Evolutionary conservation across 1,284 basidiomycete genomes (phyloP), one percentile per base, ranked within the genome.

Genomic region (Pseudozyma sp.): DNA sequence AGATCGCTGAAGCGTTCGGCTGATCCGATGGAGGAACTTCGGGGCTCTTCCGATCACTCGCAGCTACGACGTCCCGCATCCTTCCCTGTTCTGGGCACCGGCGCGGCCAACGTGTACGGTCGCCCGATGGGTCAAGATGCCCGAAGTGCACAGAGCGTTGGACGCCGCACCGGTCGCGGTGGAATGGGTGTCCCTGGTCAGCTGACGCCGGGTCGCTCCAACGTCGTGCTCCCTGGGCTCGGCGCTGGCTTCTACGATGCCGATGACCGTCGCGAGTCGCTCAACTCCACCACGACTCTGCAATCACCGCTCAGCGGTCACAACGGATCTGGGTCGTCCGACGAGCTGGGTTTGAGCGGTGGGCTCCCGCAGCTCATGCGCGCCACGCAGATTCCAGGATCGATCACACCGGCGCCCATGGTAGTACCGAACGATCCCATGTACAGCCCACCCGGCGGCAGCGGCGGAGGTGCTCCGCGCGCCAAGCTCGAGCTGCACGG

Each of bases 401-500:
- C 57, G 9, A 49, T 68, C 19, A 17, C 65, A 2, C 65, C 71
- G 13, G 48, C 57, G 14, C 67, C 66, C 1, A 37, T 48, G 0
- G 62, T 69, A 54, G 48, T 39, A 7, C 48, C 64, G 8, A 53
- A 57, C n/a, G 71, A 75, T 29, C 63, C 71, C 10, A 67, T 63
- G 62, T 75, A 69, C 63, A 75, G 71, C 60, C 71, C 71, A 5
- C 71, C 71, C 8, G 63, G 54, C 19, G 68, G 51, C 17, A 56
- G 51, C 56, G 35, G 50, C 24, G 67, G 67, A 13, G 65, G 62
- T n/a, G 61, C 71, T 6, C 76, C 68, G 13, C 72, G 75, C n/a
- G 77, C 79, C 49, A 68, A 64, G 49, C 72, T 81, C 33, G 77
- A 75, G 53, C 55, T 88, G 9, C 81, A 86, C 17, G 86, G 86